phyloP scores from a whole-genome alignment of 371 early-diverging fungal species.

The Mortierella sp. region DNA sequence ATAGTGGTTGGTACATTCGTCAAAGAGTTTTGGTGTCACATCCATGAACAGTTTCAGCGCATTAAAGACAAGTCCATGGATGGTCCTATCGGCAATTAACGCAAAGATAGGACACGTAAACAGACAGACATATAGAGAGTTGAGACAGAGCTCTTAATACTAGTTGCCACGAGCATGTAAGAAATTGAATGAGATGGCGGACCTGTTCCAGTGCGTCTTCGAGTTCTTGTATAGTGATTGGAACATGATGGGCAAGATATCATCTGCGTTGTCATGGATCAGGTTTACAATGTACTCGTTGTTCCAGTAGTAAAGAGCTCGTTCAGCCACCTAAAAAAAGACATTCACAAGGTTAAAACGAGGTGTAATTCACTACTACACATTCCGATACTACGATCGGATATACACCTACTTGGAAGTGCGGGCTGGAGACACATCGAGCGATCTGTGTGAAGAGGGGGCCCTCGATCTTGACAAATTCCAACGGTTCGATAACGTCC shows the following conservation, averaged over 20 bases:
- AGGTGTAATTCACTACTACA: no score
- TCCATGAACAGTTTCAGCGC: constrained; percentile 93
- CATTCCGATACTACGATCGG: no score
- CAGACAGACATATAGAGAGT: no score
- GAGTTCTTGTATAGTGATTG: constrained; percentile 90
- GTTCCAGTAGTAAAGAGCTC: constrained; percentile 96
- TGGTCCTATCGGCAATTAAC: constrained; percentile 66
- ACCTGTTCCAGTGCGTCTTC: constrained; percentile 95
- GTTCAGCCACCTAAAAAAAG: constrained; percentile 85
- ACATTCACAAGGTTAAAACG: no score
- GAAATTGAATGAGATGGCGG: constrained; percentile 7
- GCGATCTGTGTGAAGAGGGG: constrained; percentile 91
- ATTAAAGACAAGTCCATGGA: constrained; percentile 94
- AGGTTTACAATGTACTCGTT: constrained; percentile 93
- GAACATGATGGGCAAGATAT: constrained; percentile 93
- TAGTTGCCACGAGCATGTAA: background rate
- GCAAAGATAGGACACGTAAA: background rate
- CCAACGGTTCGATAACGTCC: constrained; percentile 87
- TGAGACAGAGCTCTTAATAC: background rate
- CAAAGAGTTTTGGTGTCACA: constrained; percentile 88
- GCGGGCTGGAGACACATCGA: constrained; percentile 88
- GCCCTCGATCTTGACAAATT: constrained; percentile 86
- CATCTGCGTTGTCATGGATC: constrained; percentile 86
- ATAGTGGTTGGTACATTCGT: constrained; percentile 83
- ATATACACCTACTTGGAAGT: constrained; percentile 84